phyloP scores from a whole-genome alignment of 148 eudicot species.

The Cornus suecica region DNA sequence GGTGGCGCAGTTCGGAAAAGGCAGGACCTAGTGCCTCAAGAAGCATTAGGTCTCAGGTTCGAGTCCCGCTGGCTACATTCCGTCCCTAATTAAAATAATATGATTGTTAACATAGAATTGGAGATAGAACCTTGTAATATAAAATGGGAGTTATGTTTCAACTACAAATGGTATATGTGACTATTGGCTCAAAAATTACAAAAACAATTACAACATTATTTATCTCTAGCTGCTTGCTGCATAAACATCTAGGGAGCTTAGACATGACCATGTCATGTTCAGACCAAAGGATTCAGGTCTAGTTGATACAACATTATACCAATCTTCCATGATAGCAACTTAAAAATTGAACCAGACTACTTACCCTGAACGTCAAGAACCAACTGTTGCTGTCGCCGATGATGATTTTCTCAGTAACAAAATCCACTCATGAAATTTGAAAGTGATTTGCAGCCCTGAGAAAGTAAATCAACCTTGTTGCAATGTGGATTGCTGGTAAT shows the following conservation, averaged over 20 bases:
- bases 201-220: background rate
- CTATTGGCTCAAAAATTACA: background rate
- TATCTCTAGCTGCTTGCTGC: background rate
- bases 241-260: background rate
- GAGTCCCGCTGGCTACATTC: too few species aligned
- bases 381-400: conserved; percentile 19
- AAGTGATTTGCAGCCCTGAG: conserved; percentile 43
- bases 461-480: conserved; percentile 27
- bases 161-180: background rate
- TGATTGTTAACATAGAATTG: too few species aligned
- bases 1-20: too few species aligned
- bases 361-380: background rate
- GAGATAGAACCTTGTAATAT: too few species aligned
- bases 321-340: background rate
- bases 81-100: too few species aligned
- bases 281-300: background rate
- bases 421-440: conserved; percentile 42
- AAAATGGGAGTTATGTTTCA: too few species aligned
- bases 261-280: background rate
- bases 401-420: conserved; percentile 41
- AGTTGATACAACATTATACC: background rate
- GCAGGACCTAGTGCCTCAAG: too few species aligned
- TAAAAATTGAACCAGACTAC: background rate
- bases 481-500: conserved; percentile 44
- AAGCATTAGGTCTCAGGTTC: too few species aligned